Evolutionary conservation across 1,284 basidiomycete genomes (phyloP), one percentile per base, ranked within the genome.

Genomic region (Sutorius eximius): DNA sequence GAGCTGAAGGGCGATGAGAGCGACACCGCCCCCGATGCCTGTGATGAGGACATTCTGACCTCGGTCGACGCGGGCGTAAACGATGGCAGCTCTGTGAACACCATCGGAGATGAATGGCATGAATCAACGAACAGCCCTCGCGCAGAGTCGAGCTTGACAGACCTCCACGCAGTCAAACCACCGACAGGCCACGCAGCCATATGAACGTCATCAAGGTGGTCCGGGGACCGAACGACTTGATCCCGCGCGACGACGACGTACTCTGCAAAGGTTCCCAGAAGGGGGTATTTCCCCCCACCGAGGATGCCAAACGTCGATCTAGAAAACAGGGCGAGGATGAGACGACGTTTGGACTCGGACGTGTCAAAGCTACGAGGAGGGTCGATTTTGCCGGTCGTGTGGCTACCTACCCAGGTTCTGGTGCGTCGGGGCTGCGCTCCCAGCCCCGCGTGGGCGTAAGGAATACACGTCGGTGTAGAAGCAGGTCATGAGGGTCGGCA

Each of bases 101-200:
- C 24, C 24, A 5, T 27, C 24, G 24, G 24, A 27, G 24, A n/a
- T 50, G 30, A 43, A 22, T 24, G 4, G 36, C 12, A 36, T 37
- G 7, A 2, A 47, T 49, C 12, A 49, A 42, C 29, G 5, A 12
- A 30, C 29, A n/a, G 16, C 33, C n/a, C 16, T 27, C n/a, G 16
- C 16, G 18, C 18, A 5, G 30, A 10, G 29, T 44, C 9, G 10
- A 32, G 16, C 44, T 22, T 33, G 24, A 59, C 66, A 43, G 36
- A 89, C 87, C 91, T 84, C 85, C 90, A 95, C 4, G 93, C 90
- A 8, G 92, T 95, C 12, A 94, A 72, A 1, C 83, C 88, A 1
- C 79, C 91, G 2, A 92, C 70, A 0, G 92, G 91, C 80, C 89
- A 88, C 8, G 89, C 86, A 0, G 90, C 86, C 6, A 82, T 79